A percentile compares a stretch with the other conserved stretches of the same genome.
These are phyloP conservation scores for Malus sieversii DNA, from an alignment of 306 rosid genomes.

Conservation along the genomic window DNA sequence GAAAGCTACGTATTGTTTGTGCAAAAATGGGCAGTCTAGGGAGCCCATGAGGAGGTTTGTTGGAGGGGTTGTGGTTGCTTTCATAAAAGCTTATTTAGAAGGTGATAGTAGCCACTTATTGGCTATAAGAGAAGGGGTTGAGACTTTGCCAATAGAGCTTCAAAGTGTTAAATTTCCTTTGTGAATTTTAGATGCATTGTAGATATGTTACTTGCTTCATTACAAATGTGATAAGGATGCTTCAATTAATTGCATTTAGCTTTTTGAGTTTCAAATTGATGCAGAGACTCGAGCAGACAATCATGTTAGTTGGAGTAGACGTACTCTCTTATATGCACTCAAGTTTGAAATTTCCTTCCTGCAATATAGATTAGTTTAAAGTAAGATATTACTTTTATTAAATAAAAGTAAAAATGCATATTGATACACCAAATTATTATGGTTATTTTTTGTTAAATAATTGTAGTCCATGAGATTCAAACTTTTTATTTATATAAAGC, in stretches of 20 bases:
- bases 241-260: not conserved
- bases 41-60: slow-evolving; percentile 86
- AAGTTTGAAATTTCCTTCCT: no score
- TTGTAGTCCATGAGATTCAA: no score
- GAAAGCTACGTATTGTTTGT: slow-evolving; percentile 41
- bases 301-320: no score
- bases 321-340: no score
- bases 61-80: slow-evolving; percentile 71
- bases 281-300: not conserved
- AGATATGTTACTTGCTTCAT: not conserved
- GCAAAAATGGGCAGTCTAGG: slow-evolving; percentile 68
- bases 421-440: no score
- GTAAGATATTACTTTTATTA: no score
- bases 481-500: no score
- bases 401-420: no score
- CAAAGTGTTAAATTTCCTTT: slow-evolving; percentile 24
- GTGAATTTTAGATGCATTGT: slow-evolving; percentile 14
- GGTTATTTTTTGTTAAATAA: no score
- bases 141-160: slow-evolving; percentile 41
- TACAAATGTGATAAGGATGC: not conserved
- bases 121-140: slow-evolving; percentile 38
- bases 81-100: slow-evolving; percentile 54
- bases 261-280: not conserved
- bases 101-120: slow-evolving; percentile 37
- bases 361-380: no score